Conservation (phyloP, 352 stramenopile genomes). For the Phytophthora sansomeana region DNA sequence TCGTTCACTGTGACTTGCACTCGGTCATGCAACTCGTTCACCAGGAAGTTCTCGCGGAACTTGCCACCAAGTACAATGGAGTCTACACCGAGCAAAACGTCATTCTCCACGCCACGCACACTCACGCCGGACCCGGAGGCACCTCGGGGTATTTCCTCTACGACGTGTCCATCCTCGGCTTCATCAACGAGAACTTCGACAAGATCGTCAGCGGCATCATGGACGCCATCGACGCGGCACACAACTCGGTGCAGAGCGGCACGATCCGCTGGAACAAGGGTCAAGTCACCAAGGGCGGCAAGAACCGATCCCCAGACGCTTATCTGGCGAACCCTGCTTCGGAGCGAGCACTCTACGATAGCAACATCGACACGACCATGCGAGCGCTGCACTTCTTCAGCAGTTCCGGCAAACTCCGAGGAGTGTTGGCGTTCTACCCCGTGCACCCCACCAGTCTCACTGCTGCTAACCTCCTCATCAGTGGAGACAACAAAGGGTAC, state of each 20-base stretch:
- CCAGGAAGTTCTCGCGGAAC: not conserved
- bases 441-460: constrained; percentile 85
- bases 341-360: constrained; percentile 60
- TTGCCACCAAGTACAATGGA: not conserved
- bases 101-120: constrained; percentile 81
- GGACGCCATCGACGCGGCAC: constrained; percentile 60
- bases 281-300: constrained; percentile 43
- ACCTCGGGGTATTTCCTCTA: constrained; percentile 83
- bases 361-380: constrained; percentile 78
- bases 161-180: constrained; percentile 51
- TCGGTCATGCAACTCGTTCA: constrained; percentile 2
- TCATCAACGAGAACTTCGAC: constrained; percentile 65
- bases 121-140: constrained; percentile 76
- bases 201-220: constrained; percentile 73
- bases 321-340: constrained; percentile 73
- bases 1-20: not conserved
- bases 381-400: constrained; percentile 60
- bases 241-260: constrained; percentile 58
- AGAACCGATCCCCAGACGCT: constrained; percentile 72
- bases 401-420: constrained; percentile 37
- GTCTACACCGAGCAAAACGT: constrained; percentile 73
- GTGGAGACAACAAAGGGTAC: constrained; percentile 84
- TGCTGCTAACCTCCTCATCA: constrained; percentile 71
- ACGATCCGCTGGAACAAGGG: constrained; percentile 51
- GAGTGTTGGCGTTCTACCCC: constrained; percentile 69